Percentiles rank a stretch among this genome's conserved stretches.
Evolutionary conservation across 441 rosid genomes (phyloP).

Genomic region (Erodium moschatum): DNA sequence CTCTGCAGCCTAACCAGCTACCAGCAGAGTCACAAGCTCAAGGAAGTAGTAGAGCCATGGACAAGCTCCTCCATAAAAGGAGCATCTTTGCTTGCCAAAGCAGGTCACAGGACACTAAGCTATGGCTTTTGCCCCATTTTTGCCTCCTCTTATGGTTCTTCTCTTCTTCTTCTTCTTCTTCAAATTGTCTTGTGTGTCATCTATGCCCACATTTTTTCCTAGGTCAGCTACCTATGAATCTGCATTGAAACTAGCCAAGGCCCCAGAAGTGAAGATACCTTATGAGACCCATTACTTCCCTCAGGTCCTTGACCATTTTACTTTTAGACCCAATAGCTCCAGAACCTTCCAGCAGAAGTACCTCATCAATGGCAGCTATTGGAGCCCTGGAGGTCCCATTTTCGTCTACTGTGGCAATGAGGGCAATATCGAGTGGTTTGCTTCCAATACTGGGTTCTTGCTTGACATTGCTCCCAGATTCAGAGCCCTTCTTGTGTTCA

Average conservation of each 20-base stretch:
- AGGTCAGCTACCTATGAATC: slow-evolving; percentile 29
- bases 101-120: background rate
- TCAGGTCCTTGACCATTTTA: slow-evolving; percentile 63
- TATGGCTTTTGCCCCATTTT: background rate
- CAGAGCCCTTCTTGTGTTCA: slow-evolving; percentile 58
- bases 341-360: slow-evolving; percentile 57
- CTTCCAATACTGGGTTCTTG: slow-evolving; percentile 69
- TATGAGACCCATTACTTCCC: slow-evolving; percentile 51
- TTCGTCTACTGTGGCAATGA: slow-evolving; percentile 74
- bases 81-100: background rate
- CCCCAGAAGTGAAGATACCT: slow-evolving; percentile 30
- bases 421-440: slow-evolving; percentile 79
- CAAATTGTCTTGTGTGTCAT: slow-evolving; percentile 10
- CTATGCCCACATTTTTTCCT: slow-evolving; percentile 29
- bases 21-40: too few species aligned
- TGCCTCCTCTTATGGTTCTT: slow-evolving; percentile 16
- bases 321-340: slow-evolving; percentile 44
- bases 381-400: slow-evolving; percentile 55
- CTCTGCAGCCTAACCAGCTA: background rate
- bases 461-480: slow-evolving; percentile 72
- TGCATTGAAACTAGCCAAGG: slow-evolving; percentile 25
- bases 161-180: slow-evolving; percentile 25
- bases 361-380: slow-evolving; percentile 41
- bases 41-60: background rate
- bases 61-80: background rate